Evolutionary conservation across 2,329 filamentous ascomycete species (phyloP), one percentile per base, ranked within the genome.

Genomic region (Monosporascus cannonballus): DNA sequence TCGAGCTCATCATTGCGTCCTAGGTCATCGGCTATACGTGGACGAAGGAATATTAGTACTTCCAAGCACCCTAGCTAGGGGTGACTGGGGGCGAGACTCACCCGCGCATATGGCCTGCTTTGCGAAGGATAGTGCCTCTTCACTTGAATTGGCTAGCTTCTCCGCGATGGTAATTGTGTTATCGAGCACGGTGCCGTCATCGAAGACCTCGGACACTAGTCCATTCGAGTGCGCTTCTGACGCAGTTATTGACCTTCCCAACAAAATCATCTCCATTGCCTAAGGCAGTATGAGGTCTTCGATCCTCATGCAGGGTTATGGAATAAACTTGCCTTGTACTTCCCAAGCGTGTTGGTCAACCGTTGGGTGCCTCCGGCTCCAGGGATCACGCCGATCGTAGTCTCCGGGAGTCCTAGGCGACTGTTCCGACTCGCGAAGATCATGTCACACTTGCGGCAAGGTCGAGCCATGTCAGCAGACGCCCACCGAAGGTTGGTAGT

Each of bases 391-490:
- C 94, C 93, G 7, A 97, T 79, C 74, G 93, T 96, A 73, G 97
- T 90, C 76, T 97, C 94, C 0, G 93, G 93, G 73, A 97, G 92
- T 24, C 93, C 94, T 68, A 97, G 96, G 61, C 87, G 91, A 55
- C 93, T 91, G 17, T 75, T 82, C 38, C 85, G 78, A 2, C 88
- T 89, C 71, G 89, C 92, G 76, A 96, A 96, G 36, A 73, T 71
- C 39, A 73, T 67, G 56, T 73, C 71, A 58, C 68, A 70, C 68
- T 68, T 50, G 25, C 34, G 7, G n/a, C 36, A 34, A 9, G 44
- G 9, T 49, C 6, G 17, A 24, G 41, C 47, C 15, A 30, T 25
- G 30, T 22, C 14, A 42, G 42, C 38, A 14, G 11, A 37, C 39
- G 20, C 20, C 18, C 47, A 25, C 27, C 30, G 22, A 41, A 11